Conservation (phyloP, 306 rosid species). For the Purshia tridentata region DNA sequence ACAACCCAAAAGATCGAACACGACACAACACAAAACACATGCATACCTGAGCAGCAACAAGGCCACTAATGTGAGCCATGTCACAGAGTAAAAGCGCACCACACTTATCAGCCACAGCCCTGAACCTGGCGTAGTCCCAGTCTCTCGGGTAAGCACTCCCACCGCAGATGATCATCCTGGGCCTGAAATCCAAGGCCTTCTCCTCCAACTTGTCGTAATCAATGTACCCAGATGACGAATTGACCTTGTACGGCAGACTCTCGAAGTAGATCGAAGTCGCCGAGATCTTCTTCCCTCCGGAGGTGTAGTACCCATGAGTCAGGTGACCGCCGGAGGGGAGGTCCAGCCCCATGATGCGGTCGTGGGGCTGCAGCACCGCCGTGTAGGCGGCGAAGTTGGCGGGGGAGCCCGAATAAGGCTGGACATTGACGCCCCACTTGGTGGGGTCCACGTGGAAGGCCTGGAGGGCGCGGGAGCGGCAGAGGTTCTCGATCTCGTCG, state of each 20-base stretch:
- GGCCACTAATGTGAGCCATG: slow-evolving; percentile 97
- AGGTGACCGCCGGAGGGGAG: slow-evolving; percentile 91
- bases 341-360: slow-evolving; percentile 89
- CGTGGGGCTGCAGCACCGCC: slow-evolving; percentile 85
- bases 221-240: slow-evolving; percentile 51
- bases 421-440: slow-evolving; percentile 85
- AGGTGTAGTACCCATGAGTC: slow-evolving; percentile 85
- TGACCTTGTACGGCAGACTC: slow-evolving; percentile 90
- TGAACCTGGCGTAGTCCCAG: slow-evolving; percentile 73
- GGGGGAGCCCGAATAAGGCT: slow-evolving; percentile 90
- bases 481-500: slow-evolving; percentile 80
- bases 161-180: slow-evolving; percentile 76
- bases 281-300: slow-evolving; percentile 94
- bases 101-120: slow-evolving; percentile 71
- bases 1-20: not conserved
- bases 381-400: slow-evolving; percentile 97
- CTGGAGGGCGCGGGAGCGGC: slow-evolving; percentile 78
- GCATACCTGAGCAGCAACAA: slow-evolving; percentile 87
- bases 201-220: slow-evolving; percentile 85
- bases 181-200: slow-evolving; percentile 95
- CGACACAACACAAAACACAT: not conserved
- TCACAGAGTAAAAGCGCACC: slow-evolving; percentile 87
- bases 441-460: slow-evolving; percentile 60
- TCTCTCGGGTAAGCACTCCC: slow-evolving; percentile 95
- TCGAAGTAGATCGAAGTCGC: slow-evolving; percentile 94